These are phyloP conservation scores for Taphrina deformans DNA, from an alignment of 1,139 yeast genomes.

Conservation along the genomic window DNA sequence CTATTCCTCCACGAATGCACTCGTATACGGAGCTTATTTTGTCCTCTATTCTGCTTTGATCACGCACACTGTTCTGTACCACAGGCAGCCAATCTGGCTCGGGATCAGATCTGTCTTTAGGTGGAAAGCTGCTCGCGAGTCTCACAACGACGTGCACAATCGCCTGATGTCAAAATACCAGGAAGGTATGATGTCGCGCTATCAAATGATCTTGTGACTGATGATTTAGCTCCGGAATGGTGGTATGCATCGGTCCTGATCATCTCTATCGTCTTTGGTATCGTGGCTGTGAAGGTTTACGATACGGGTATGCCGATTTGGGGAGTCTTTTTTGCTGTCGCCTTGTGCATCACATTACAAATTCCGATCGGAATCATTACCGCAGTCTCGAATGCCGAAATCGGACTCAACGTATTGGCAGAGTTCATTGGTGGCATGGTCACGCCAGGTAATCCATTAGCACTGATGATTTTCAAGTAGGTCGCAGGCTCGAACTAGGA, in stretches of 20 bases:
- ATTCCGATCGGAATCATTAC: conserved; percentile 36
- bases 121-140: not conserved
- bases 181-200: conserved; percentile 46
- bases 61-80: conserved; percentile 55
- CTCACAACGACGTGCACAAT: conserved; percentile 59
- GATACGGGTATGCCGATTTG: conserved; percentile 45
- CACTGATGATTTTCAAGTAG: conserved; percentile 58
- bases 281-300: conserved; percentile 53
- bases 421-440: conserved; percentile 66
- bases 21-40: conserved; percentile 47
- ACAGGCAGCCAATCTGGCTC: conserved; percentile 40
- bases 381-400: conserved; percentile 44
- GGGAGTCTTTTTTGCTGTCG: conserved; percentile 51
- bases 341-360: conserved; percentile 42
- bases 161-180: conserved; percentile 60
- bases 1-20: conserved; percentile 60
- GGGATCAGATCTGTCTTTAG: conserved; percentile 17
- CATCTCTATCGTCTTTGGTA: conserved; percentile 53
- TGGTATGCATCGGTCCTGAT: conserved; percentile 57
- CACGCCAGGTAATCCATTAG: conserved; percentile 62
- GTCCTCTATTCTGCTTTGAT: conserved; percentile 65
- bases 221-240: conserved; percentile 58
- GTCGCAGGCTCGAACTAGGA: conserved; percentile 38
- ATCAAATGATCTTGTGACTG: too few species aligned
- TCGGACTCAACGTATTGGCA: conserved; percentile 61